Conservation (phyloP, 768 basidiomycete genomes). For the Leccinellum albellum region DNA sequence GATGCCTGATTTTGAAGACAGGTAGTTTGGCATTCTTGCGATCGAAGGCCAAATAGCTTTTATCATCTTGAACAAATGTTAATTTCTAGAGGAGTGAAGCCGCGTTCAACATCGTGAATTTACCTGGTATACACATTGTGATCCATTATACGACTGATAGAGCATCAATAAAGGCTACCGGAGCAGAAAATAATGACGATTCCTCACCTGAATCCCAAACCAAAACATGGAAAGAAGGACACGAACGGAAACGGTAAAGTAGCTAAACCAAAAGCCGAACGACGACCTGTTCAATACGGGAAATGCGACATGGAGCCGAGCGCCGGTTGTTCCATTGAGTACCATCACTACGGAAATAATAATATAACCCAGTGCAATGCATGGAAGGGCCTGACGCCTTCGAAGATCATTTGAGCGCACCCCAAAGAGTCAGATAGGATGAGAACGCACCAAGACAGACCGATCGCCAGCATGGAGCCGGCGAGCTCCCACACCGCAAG, state of each 20-base stretch:
- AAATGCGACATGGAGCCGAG: slow-evolving; percentile 74
- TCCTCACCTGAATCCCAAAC: slow-evolving; percentile 67
- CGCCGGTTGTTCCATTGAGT: slow-evolving; percentile 74
- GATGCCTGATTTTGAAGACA: slow-evolving; percentile 55
- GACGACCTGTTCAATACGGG: slow-evolving; percentile 78
- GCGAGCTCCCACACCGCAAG: slow-evolving; percentile 52
- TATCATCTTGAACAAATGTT: slow-evolving; percentile 45
- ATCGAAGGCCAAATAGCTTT: slow-evolving; percentile 82
- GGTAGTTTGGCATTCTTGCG: slow-evolving; percentile 58
- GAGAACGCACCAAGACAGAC: slow-evolving; percentile 56
- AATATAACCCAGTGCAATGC: slow-evolving; percentile 68
- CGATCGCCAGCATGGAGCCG: slow-evolving; percentile 70
- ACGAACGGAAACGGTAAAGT: slow-evolving; percentile 78
- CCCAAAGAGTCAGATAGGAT: neutral
- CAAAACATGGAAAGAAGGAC: slow-evolving; percentile 77
- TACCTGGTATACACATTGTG: slow-evolving; percentile 71
- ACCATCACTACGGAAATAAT: slow-evolving; percentile 74
- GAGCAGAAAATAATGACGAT: neutral
- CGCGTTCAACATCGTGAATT: neutral
- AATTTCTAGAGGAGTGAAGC: neutral
- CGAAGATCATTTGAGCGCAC: neutral
- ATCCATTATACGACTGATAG: slow-evolving; percentile 50
- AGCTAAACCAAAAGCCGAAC: slow-evolving; percentile 87
- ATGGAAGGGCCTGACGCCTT: slow-evolving; percentile 64
- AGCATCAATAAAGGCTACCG: neutral